Conservation (phyloP, 768 basidiomycete genomes). For the Terana coerulea region DNA sequence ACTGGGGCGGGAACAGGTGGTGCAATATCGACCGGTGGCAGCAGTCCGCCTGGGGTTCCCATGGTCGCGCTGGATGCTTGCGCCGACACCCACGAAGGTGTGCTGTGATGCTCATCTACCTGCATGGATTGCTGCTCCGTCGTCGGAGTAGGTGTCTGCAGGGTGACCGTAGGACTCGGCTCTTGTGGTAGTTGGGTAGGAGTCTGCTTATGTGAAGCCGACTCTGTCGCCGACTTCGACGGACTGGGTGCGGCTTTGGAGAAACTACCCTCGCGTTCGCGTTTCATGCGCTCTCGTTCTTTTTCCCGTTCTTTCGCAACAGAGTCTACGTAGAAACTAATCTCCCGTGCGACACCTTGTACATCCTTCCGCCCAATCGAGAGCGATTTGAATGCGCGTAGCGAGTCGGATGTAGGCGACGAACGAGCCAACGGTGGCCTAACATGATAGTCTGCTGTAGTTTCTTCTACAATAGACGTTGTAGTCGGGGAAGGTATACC, state of each 20-base stretch:
- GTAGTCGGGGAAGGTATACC: no score
- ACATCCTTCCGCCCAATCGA: conserved; percentile 45
- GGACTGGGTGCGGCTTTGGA: not conserved
- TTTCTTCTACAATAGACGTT: no score
- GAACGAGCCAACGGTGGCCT: no score
- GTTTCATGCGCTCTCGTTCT: conserved; percentile 70
- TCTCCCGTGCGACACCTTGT: conserved; percentile 51
- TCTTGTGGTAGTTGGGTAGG: no score
- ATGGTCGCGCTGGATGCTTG: not conserved
- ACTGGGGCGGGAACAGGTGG: not conserved
- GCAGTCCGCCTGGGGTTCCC: not conserved
- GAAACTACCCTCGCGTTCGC: conserved; percentile 51
- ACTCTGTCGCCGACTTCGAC: not conserved
- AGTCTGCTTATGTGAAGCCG: no score
- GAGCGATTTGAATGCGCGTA: conserved; percentile 46
- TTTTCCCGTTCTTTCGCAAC: conserved; percentile 73
- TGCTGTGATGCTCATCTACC: no score
- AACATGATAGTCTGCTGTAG: no score
- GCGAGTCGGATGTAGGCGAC: conserved; percentile 14
- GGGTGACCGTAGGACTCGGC: no score
- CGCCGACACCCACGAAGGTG: no score
- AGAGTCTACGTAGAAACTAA: conserved; percentile 69
- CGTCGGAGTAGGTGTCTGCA: no score
- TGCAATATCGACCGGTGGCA: not conserved
- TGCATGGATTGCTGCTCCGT: no score